Evolutionary conservation across 2,329 filamentous ascomycete genomes (phyloP).

Genomic region (Emericellopsis atlantica): DNA sequence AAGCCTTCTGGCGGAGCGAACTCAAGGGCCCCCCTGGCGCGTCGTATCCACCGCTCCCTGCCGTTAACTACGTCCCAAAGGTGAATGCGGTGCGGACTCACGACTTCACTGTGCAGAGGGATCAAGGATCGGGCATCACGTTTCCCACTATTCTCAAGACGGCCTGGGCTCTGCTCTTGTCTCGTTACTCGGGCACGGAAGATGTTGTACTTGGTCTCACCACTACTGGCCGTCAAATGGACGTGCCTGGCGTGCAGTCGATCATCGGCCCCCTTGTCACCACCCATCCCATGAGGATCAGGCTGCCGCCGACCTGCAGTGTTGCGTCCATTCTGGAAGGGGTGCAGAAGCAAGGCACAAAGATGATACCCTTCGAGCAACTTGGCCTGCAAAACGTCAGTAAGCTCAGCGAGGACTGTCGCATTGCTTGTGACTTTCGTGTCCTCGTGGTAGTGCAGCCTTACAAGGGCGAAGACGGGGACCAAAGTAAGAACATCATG

Average conservation of each 20-base stretch:
- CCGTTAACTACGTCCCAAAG: neutral
- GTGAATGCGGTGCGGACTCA: neutral
- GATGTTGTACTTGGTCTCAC: conserved; percentile 12
- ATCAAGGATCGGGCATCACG: neutral
- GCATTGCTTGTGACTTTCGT: conserved; percentile 1
- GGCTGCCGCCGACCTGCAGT: neutral
- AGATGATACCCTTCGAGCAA: conserved; percentile 9
- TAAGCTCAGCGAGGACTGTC: conserved; percentile 3
- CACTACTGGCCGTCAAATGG: conserved; percentile 10
- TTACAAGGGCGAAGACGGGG: neutral
- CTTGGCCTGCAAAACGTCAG: conserved; percentile 7
- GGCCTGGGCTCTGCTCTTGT: conserved; percentile 3
- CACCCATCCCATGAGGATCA: conserved; percentile 4
- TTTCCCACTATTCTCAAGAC: neutral
- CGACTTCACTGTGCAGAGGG: neutral
- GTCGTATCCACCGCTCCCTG: conserved; percentile 3
- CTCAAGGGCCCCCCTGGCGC: conserved; percentile 3
- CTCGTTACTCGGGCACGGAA: conserved; percentile 6
- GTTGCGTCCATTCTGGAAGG: conserved; percentile 1
- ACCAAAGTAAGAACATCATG: neutral
- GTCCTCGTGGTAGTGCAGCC: conserved; percentile 2
- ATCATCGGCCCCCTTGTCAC: conserved; percentile 5
- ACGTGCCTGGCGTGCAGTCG: conserved; percentile 2
- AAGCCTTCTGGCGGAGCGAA: conserved; percentile 4
- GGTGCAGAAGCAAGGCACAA: conserved; percentile 5